Evolutionary conservation across 2,329 filamentous ascomycete species (phyloP).

Genomic region (Simplicillium aogashimaense): DNA sequence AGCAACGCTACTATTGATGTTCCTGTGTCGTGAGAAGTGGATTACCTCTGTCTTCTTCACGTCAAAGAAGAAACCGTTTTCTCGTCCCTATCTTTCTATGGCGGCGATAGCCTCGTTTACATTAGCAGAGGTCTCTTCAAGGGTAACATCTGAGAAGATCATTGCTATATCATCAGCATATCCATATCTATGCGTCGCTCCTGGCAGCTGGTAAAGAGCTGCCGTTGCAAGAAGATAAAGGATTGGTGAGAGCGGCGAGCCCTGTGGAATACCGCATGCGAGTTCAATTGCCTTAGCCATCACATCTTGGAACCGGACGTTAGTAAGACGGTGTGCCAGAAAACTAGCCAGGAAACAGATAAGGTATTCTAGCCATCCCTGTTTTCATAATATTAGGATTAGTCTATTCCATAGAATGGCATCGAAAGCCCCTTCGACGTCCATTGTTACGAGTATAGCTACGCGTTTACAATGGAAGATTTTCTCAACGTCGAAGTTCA

Average conservation of each 20-base stretch:
- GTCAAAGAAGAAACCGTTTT: constrained; percentile 11
- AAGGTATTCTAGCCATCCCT: constrained; percentile 3
- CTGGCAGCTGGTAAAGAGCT: constrained; percentile 3
- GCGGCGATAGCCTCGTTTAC: constrained; percentile 6
- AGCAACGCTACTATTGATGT: neutral
- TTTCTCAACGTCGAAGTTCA: constrained; percentile 12
- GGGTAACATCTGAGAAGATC: constrained; percentile 6
- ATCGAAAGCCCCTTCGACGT: constrained; percentile 5
- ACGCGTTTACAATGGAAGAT: constrained; percentile 5
- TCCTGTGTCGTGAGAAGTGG: constrained; percentile 8
- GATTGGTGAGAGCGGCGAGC: constrained; percentile 6
- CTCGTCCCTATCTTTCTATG: constrained; percentile 8
- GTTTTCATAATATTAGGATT: neutral
- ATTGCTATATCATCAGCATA: constrained; percentile 5
- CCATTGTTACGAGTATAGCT: constrained; percentile 3
- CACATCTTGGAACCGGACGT: constrained; percentile 1
- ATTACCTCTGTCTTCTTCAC: constrained; percentile 13
- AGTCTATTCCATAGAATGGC: constrained; percentile 3
- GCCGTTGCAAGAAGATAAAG: constrained; percentile 3
- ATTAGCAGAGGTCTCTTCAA: constrained; percentile 6
- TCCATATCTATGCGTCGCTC: constrained; percentile 1
- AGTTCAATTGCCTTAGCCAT: constrained; percentile 1
- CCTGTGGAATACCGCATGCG: constrained; percentile 1
- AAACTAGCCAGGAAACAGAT: constrained; percentile 3
- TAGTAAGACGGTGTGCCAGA: neutral